These are phyloP conservation scores for Russula earlei DNA, from an alignment of 768 basidiomycete genomes.

Conservation along the genomic window DNA sequence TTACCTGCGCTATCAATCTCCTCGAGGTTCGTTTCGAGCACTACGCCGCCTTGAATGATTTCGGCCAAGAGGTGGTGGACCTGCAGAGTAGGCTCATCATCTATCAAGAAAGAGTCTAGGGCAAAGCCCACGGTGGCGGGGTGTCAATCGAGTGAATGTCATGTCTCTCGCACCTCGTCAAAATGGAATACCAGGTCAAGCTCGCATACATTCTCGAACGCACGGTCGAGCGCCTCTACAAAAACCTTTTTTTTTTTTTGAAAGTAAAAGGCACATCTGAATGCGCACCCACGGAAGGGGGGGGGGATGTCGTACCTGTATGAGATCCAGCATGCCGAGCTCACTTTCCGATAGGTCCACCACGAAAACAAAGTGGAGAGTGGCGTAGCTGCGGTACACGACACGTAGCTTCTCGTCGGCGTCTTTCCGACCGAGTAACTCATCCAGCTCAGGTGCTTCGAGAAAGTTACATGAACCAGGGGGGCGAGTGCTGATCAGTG, in stretches of 20 bases:
- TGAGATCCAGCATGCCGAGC: slow-evolving; percentile 89
- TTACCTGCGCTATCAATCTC: slow-evolving; percentile 67
- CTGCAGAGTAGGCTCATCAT: slow-evolving; percentile 31
- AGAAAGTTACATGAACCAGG: slow-evolving; percentile 90
- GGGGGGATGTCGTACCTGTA: slow-evolving; percentile 56
- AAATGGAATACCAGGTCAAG: slow-evolving; percentile 98
- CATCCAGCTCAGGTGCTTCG: slow-evolving; percentile 81
- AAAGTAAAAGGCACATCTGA: background rate
- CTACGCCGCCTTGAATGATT: slow-evolving; percentile 92
- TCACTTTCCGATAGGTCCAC: slow-evolving; percentile 96
- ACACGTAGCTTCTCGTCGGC: slow-evolving; percentile 63
- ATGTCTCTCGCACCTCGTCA: slow-evolving; percentile 61
- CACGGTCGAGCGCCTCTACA: slow-evolving; percentile 90
- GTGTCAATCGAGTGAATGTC: no score
- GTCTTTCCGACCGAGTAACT: slow-evolving; percentile 48
- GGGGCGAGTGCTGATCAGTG: slow-evolving; percentile 74
- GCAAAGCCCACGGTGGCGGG: background rate
- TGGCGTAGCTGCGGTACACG: slow-evolving; percentile 93
- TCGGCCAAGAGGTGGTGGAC: slow-evolving; percentile 94
- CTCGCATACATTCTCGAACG: slow-evolving; percentile 98
- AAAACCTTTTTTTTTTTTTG: slow-evolving; percentile 56
- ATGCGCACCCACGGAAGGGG: background rate
- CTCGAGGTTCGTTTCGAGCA: slow-evolving; percentile 89
- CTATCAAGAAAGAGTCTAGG: background rate
- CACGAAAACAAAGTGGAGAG: slow-evolving; percentile 93